Evolutionary conservation across 2,329 filamentous ascomycete species (phyloP), one percentile per base, ranked within the genome.

Genomic region (Colletotrichum sublineola): DNA sequence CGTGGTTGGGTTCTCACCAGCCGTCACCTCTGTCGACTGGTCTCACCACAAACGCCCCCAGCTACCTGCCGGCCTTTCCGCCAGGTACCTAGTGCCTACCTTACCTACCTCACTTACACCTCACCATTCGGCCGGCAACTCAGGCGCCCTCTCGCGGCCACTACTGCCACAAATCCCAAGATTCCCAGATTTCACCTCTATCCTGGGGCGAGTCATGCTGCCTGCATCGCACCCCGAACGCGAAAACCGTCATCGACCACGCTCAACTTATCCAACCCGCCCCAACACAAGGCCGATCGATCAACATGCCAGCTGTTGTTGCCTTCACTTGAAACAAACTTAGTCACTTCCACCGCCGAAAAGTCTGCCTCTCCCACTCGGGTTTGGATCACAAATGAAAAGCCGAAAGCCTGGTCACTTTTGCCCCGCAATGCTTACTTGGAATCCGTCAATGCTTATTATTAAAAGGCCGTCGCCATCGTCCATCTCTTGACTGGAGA

Each of bases 301-400:
- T 61, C 70, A 46, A 46, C 38, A 50, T 65, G 66, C 60, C 46
- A 55, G 33, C 52, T 70, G 70, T 57, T 70, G 70, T 57, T 69
- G 70, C 70, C 46, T 69, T 48, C 36, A 69, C 53, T 48, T 72
- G 70, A 70, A 72, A 72, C 70, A 56, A 72, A 72, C 66, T 48
- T 69, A 61, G 38, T 67, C 60, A 18, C 58, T 60, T 53, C 58
- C 20, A 58, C 42, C 29, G 46, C 38, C 9, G 55, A 48, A 67
- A 58, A 57, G 55, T 36, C 31, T 29, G 55, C 33, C 18, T 56
- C 18, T 5, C 18, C 62, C 67, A 24, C 40, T 29, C 55, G 44
- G 36, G 29, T 56, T 40, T 20, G 50, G 20, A 38, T 62, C 8
- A 29, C 33, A 18, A 44, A 20, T 46, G 3, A 9, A 46, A 46